Conservation (phyloP, 2,329 filamentous ascomycete genomes). For the Incumbomyces lentus region DNA sequence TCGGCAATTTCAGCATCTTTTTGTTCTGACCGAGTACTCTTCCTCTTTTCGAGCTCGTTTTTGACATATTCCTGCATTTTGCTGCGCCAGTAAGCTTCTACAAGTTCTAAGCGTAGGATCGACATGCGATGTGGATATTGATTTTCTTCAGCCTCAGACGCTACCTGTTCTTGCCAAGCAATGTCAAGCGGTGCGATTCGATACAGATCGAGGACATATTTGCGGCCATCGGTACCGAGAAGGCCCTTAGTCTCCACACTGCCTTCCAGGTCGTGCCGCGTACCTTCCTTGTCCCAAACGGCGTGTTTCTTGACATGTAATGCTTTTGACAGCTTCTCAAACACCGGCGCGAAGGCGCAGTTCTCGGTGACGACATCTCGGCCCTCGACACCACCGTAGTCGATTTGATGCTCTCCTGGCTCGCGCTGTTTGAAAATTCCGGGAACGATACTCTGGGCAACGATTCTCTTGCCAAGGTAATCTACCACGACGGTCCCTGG, state of each 20-base stretch:
- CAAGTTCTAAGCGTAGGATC: conserved; percentile 77
- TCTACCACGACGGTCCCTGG: conserved; percentile 94
- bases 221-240: conserved; percentile 90
- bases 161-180: conserved; percentile 71
- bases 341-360: conserved; percentile 70
- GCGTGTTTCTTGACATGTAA: conserved; percentile 87
- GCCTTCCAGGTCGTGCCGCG: conserved; percentile 81
- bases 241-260: conserved; percentile 97
- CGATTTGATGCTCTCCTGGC: conserved; percentile 94
- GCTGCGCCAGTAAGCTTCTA: conserved; percentile 72
- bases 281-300: conserved; percentile 94
- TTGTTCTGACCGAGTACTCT: conserved; percentile 31
- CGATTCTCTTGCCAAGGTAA: conserved; percentile 92
- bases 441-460: conserved; percentile 94
- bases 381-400: conserved; percentile 95
- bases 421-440: conserved; percentile 99
- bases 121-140: conserved; percentile 94
- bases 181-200: conserved; percentile 87
- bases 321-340: conserved; percentile 82
- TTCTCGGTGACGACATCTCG: conserved; percentile 91
- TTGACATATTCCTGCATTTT: conserved; percentile 87
- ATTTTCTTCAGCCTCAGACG: conserved; percentile 39
- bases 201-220: conserved; percentile 96
- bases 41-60: conserved; percentile 59
- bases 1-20: conserved; percentile 28